Evolutionary conservation across 2,329 filamentous ascomycete genomes (phyloP).

Genomic region (Gaeumannomyces sp.): DNA sequence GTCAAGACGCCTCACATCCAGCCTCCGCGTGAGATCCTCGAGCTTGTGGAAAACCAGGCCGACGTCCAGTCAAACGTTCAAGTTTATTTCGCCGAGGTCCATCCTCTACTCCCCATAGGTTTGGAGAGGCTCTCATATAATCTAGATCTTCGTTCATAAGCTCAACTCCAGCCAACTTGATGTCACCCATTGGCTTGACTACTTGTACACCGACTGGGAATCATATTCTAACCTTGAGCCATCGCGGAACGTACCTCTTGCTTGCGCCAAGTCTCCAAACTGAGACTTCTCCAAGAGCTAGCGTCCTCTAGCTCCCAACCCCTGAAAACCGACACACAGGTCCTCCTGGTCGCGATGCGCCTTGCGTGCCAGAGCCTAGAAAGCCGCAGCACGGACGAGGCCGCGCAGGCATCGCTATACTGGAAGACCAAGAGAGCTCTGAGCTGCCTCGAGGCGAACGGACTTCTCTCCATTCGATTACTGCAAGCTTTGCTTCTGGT

Average conservation of each 20-base stretch:
- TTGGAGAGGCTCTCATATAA: background rate
- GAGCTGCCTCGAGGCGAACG: slow-evolving; percentile 11
- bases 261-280: slow-evolving; percentile 10
- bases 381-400: background rate
- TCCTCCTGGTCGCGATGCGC: slow-evolving; percentile 10
- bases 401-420: slow-evolving; percentile 8
- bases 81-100: slow-evolving; percentile 11
- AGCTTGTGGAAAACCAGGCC: slow-evolving; percentile 4
- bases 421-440: slow-evolving; percentile 9
- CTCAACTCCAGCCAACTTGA: too few relatives aligned
- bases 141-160: too few relatives aligned
- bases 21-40: slow-evolving; percentile 10
- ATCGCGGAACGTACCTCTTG: background rate
- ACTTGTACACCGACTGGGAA: too few relatives aligned
- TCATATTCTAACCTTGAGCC: too few relatives aligned
- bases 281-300: slow-evolving; percentile 7
- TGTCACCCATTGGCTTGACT: too few relatives aligned
- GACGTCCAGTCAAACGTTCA: slow-evolving; percentile 6
- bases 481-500: slow-evolving; percentile 13
- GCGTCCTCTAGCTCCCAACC: background rate
- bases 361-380: slow-evolving; percentile 8
- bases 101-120: slow-evolving; percentile 14
- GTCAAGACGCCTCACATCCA: background rate
- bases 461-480: slow-evolving; percentile 9
- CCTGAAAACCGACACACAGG: slow-evolving; percentile 7